Conservation (phyloP, 164 flowering plant genomes). For the Stephania yunnanensis region DNA sequence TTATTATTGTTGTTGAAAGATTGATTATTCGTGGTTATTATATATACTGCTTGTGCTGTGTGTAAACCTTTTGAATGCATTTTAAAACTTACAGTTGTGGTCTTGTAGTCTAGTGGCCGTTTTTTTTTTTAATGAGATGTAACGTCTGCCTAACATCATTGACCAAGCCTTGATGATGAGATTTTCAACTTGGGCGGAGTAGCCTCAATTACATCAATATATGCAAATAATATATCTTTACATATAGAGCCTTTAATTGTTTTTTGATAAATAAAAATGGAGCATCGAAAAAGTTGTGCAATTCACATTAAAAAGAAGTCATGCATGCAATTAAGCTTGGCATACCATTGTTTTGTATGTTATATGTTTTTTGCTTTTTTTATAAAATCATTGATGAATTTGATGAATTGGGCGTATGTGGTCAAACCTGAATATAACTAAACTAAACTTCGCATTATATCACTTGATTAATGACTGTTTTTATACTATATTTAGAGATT, state of each 20-base stretch:
- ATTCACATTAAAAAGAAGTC: background rate
- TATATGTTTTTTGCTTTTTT: too few species aligned
- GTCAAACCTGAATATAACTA: background rate
- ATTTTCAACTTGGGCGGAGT: background rate
- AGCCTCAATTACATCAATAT: too few species aligned
- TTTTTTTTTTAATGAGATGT: constrained; percentile 3
- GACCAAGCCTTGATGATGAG: background rate
- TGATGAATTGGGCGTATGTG: background rate
- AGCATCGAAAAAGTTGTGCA: background rate
- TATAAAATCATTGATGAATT: background rate
- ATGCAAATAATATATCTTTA: too few species aligned
- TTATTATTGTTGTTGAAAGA: too few species aligned
- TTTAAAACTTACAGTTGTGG: background rate
- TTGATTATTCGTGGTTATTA: too few species aligned
- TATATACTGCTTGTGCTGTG: too few species aligned
- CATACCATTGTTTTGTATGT: too few species aligned
- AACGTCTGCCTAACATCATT: constrained; percentile 10
- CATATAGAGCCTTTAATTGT: too few species aligned
- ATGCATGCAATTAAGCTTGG: background rate
- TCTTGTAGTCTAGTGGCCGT: constrained; percentile 6
- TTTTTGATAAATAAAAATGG: too few species aligned
- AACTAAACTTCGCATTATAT: background rate
- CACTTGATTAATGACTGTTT: background rate
- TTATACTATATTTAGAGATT: background rate
- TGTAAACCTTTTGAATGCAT: background rate